phyloP scores from a whole-genome alignment of 2,329 filamentous ascomycete species.

The Colletotrichum coccodes region DNA sequence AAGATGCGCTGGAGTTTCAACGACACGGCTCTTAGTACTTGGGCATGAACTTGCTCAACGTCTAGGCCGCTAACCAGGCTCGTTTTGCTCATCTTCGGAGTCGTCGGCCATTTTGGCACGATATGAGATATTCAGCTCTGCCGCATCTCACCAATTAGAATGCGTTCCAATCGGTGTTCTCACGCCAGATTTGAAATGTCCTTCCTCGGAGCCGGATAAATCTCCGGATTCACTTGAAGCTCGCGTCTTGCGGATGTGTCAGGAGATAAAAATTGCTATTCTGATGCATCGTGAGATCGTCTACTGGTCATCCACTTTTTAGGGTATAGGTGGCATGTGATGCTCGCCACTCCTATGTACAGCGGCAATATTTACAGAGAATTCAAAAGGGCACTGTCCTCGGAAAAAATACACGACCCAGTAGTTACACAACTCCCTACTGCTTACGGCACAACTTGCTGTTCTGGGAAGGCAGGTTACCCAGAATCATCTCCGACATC shows the following conservation, averaged over 20 bases:
- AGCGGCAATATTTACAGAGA: conserved; percentile 25
- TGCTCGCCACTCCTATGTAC: conserved; percentile 3
- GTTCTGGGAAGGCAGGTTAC: conserved; percentile 35
- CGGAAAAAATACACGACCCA: neutral
- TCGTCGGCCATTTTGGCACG: no score
- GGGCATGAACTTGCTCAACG: no score
- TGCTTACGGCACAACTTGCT: conserved; percentile 35
- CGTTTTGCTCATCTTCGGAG: no score
- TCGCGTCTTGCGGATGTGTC: neutral
- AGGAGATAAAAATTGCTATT: neutral
- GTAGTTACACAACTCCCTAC: neutral
- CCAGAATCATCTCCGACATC: conserved; percentile 32
- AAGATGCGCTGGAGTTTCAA: no score
- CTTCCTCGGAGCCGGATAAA: neutral
- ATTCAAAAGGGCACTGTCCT: neutral
- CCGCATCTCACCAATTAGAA: no score
- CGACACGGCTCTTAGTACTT: no score
- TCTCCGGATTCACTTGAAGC: neutral
- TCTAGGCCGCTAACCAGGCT: no score
- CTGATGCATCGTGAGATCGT: neutral
- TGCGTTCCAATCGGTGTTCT: no score
- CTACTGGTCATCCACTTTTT: conserved; percentile 5
- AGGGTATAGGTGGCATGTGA: neutral
- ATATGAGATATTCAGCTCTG: neutral
- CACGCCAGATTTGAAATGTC: no score